Conservation (phyloP, 345 rosid genomes). For the Bruguiera gymnorhiza region DNA sequence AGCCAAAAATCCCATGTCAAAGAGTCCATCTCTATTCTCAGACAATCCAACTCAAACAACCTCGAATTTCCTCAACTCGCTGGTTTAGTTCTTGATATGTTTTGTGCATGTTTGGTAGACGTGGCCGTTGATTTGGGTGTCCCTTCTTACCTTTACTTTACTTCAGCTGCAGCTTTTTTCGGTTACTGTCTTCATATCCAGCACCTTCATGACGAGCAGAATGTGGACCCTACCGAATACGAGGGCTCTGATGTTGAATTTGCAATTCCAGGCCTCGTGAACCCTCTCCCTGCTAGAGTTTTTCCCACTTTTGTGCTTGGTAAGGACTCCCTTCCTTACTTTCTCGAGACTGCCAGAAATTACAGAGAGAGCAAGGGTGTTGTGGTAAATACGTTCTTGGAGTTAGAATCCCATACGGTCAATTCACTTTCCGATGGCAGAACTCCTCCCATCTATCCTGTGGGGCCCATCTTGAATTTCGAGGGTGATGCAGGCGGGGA, state of each 20-base stretch:
- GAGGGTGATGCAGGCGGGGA: conserved; percentile 1
- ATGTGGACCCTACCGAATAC: conserved; percentile 20
- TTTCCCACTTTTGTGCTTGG: conserved; percentile 19
- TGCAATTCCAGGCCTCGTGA: conserved; percentile 30
- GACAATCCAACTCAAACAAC: background rate
- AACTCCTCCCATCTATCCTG: conserved; percentile 33
- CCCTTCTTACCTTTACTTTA: conserved; percentile 49
- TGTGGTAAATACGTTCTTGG: conserved; percentile 41
- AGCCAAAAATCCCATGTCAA: conserved; percentile 3
- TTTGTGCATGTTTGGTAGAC: conserved; percentile 48
- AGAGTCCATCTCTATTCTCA: background rate
- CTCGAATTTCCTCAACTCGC: conserved; percentile 34
- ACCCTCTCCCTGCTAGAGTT: conserved; percentile 37
- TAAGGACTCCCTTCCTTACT: background rate
- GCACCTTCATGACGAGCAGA: conserved; percentile 23
- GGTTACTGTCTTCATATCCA: conserved; percentile 23
- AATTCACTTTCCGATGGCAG: conserved; percentile 14
- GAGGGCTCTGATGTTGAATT: conserved; percentile 33
- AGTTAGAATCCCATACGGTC: conserved; percentile 41
- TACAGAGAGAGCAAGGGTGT: conserved; percentile 36
- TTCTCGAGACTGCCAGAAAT: background rate
- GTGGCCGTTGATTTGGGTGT: conserved; percentile 39
- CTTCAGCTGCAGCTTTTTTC: conserved; percentile 41
- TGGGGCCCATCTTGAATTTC: conserved; percentile 51
- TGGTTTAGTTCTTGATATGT: conserved; percentile 53